phyloP scores from a whole-genome alignment of 140 eudicot species.

The Bidens hawaiensis region DNA sequence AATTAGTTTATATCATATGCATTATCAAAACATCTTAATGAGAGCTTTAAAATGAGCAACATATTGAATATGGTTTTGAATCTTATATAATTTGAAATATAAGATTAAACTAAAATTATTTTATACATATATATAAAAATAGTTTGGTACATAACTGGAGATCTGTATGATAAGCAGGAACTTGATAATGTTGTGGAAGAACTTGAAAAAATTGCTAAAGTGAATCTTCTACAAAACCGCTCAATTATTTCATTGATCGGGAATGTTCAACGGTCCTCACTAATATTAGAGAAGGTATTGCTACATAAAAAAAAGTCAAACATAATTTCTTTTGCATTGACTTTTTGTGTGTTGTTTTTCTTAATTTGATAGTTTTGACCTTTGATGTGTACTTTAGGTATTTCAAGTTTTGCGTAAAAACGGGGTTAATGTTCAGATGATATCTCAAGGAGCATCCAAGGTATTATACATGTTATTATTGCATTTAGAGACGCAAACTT shows the following conservation, averaged over 20 bases:
- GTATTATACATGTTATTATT: conserved; percentile 22
- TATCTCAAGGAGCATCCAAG: conserved; percentile 99
- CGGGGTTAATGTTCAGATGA: conserved; percentile 94
- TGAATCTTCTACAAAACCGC: conserved; percentile 73
- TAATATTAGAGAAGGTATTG: conserved; percentile 84
- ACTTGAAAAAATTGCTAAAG: conserved; percentile 93
- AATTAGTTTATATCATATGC: too few species aligned
- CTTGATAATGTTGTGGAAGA: conserved; percentile 91
- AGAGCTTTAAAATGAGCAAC: neutral
- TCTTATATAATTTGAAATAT: neutral
- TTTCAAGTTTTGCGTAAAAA: conserved; percentile 71
- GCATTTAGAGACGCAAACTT: neutral
- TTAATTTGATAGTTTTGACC: neutral
- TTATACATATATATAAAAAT: too few species aligned
- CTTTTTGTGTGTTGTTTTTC: conserved; percentile 1
- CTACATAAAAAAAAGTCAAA: neutral
- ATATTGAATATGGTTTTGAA: neutral
- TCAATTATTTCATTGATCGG: conserved; percentile 96
- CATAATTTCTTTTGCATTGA: neutral
- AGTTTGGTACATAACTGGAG: neutral
- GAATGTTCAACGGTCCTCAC: conserved; percentile 94
- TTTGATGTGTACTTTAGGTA: conserved; percentile 38
- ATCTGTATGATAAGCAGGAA: conserved; percentile 45
- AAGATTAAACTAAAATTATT: neutral
- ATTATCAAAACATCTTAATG: neutral